Evolutionary conservation across 768 basidiomycete genomes (phyloP).

Genomic region (Lentinula boryana): DNA sequence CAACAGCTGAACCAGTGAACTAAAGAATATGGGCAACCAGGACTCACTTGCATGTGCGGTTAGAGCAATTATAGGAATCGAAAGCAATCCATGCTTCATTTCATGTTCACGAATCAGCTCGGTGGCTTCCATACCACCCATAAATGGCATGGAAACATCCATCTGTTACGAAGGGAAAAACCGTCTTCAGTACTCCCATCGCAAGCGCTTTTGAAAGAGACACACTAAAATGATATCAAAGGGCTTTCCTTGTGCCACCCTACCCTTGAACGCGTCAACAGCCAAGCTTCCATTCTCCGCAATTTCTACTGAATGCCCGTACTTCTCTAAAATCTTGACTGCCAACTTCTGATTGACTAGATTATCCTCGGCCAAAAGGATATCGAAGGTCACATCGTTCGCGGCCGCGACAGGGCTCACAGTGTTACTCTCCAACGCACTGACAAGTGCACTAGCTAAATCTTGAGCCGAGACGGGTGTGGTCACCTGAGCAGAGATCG

Average conservation of each 20-base stretch:
- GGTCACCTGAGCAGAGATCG: conserved; percentile 91
- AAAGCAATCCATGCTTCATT: conserved; percentile 56
- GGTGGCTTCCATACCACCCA: conserved; percentile 98
- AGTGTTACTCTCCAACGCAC: conserved; percentile 92
- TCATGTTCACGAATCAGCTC: conserved; percentile 87
- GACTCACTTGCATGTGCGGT: conserved; percentile 94
- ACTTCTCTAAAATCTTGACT: conserved; percentile 93
- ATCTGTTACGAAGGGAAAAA: conserved; percentile 46
- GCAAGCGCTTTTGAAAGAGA: conserved; percentile 9
- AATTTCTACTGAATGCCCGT: conserved; percentile 92
- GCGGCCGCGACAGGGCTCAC: conserved; percentile 82
- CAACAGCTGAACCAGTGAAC: conserved; percentile 2
- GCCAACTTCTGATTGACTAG: conserved; percentile 94
- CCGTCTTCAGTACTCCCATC: conserved; percentile 1
- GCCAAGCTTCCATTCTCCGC: conserved; percentile 96
- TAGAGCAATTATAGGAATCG: conserved; percentile 91
- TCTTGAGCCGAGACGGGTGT: conserved; percentile 87
- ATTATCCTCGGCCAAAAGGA: conserved; percentile 96
- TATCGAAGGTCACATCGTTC: conserved; percentile 84
- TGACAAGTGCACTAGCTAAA: conserved; percentile 85
- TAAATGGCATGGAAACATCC: conserved; percentile 98
- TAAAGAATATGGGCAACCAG: neutral
- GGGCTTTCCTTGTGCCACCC: conserved; percentile 62
- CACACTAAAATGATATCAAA: conserved; percentile 91
- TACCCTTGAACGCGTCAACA: conserved; percentile 83